phyloP scores from a whole-genome alignment of 2,329 filamentous ascomycete genomes.

The Aschersonia sp. region DNA sequence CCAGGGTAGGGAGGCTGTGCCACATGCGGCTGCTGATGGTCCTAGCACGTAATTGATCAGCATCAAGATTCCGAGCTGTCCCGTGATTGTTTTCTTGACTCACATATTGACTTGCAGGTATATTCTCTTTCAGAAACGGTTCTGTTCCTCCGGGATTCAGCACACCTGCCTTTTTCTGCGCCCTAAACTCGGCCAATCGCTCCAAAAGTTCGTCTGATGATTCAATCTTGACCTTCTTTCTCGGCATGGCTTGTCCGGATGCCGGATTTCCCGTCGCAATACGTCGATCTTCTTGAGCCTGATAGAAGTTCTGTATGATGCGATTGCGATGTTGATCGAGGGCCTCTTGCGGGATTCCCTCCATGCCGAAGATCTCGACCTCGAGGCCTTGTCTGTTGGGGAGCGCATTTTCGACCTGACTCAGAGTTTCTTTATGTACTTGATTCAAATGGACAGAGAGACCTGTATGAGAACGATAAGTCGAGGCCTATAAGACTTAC shows the following conservation, averaged over 20 bases:
- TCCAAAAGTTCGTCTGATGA: conserved; percentile 64
- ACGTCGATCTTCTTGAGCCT: conserved; percentile 69
- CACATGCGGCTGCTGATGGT: conserved; percentile 7
- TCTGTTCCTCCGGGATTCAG: neutral
- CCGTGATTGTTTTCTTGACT: neutral
- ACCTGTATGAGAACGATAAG: conserved; percentile 35
- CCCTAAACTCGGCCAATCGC: conserved; percentile 64
- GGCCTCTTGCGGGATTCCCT: conserved; percentile 82
- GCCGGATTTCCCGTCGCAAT: conserved; percentile 73
- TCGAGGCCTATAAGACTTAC: neutral
- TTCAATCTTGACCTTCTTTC: conserved; percentile 62
- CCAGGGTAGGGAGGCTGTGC: conserved; percentile 11
- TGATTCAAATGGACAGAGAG: conserved; percentile 96
- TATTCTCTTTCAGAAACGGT: neutral
- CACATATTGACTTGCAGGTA: conserved; percentile 14
- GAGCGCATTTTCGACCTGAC: conserved; percentile 81
- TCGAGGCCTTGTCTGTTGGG: conserved; percentile 75
- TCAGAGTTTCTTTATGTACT: conserved; percentile 88
- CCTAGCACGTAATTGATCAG: conserved; percentile 11
- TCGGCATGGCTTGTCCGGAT: conserved; percentile 46
- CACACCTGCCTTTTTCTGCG: conserved; percentile 28
- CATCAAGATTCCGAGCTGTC: neutral
- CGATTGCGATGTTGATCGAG: conserved; percentile 72
- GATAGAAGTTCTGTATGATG: conserved; percentile 74
- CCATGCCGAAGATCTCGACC: conserved; percentile 96